Conservation (phyloP, 495 filamentous ascomycete genomes). For the Niebla homalea region DNA sequence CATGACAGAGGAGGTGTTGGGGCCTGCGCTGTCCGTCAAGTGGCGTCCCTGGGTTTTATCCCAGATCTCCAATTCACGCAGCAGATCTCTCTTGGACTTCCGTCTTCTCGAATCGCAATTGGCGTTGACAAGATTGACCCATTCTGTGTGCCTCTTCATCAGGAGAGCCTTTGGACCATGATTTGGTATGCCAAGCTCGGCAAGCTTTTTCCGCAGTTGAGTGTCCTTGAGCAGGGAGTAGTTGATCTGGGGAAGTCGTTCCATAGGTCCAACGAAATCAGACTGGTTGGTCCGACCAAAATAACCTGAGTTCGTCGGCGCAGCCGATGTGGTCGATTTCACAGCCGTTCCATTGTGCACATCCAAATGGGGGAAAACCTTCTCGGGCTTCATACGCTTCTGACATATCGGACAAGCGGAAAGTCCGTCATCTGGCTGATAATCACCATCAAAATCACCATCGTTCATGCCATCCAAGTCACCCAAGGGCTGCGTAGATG, state of each 20-base stretch:
- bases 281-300: not conserved
- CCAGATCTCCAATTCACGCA: slow-evolving; percentile 71
- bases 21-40: slow-evolving; percentile 7
- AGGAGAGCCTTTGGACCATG: slow-evolving; percentile 51
- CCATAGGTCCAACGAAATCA: slow-evolving; percentile 23
- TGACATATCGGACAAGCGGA: slow-evolving; percentile 73
- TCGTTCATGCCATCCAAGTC: slow-evolving; percentile 19
- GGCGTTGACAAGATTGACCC: slow-evolving; percentile 91
- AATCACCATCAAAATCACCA: slow-evolving; percentile 20
- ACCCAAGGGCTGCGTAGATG: slow-evolving; percentile 10
- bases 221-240: slow-evolving; percentile 71
- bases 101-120: slow-evolving; percentile 76
- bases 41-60: slow-evolving; percentile 53
- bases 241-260: slow-evolving; percentile 61
- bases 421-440: slow-evolving; percentile 50
- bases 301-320: slow-evolving; percentile 3
- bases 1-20: slow-evolving; percentile 36
- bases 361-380: slow-evolving; percentile 74
- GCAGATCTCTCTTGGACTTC: slow-evolving; percentile 53
- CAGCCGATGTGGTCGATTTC: not conserved
- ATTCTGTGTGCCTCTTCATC: slow-evolving; percentile 76
- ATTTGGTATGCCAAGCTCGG: slow-evolving; percentile 68
- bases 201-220: slow-evolving; percentile 63
- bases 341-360: slow-evolving; percentile 13
- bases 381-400: slow-evolving; percentile 57